Evolutionary conservation across 208 protist genomes (phyloP).

Genomic region (Borovskyia barvae): DNA sequence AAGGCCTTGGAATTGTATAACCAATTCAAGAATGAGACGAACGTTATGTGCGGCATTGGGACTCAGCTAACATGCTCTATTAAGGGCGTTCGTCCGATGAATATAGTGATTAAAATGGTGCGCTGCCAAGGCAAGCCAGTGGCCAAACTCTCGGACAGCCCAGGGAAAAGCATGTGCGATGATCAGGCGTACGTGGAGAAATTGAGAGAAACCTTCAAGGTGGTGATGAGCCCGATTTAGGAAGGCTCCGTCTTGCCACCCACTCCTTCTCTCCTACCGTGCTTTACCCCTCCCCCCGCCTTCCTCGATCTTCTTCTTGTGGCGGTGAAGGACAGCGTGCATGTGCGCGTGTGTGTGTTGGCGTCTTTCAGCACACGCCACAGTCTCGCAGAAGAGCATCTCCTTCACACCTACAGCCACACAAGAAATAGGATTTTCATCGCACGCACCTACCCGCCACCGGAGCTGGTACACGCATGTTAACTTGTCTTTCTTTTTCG

Average conservation of each 20-base stretch:
- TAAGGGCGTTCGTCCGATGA: constrained; percentile 62
- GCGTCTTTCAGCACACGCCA: not conserved
- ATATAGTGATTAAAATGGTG: constrained; percentile 92
- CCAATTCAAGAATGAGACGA: constrained; percentile 50
- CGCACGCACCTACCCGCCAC: too few species aligned
- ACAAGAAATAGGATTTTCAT: too few species aligned
- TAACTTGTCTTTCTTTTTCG: too few species aligned
- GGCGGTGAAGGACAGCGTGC: not conserved
- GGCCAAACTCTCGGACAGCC: constrained; percentile 86
- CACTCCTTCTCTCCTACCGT: not conserved
- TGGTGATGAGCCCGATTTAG: constrained; percentile 26
- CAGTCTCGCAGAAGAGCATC: too few species aligned
- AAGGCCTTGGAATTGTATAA: constrained; percentile 57
- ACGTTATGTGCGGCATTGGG: constrained; percentile 83
- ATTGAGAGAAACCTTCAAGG: constrained; percentile 61
- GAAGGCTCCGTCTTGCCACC: not conserved
- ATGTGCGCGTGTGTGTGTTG: not conserved
- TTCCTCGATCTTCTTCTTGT: not conserved
- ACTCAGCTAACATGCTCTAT: constrained; percentile 88
- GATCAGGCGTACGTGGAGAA: constrained; percentile 58
- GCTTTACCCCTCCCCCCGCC: not conserved
- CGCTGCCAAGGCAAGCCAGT: constrained; percentile 83
- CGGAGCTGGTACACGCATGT: too few species aligned
- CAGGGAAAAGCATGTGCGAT: constrained; percentile 75
- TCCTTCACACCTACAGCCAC: too few species aligned